Conservation (phyloP, 2,329 filamentous ascomycete genomes). For the Berkeleyomyces rouxiae region DNA sequence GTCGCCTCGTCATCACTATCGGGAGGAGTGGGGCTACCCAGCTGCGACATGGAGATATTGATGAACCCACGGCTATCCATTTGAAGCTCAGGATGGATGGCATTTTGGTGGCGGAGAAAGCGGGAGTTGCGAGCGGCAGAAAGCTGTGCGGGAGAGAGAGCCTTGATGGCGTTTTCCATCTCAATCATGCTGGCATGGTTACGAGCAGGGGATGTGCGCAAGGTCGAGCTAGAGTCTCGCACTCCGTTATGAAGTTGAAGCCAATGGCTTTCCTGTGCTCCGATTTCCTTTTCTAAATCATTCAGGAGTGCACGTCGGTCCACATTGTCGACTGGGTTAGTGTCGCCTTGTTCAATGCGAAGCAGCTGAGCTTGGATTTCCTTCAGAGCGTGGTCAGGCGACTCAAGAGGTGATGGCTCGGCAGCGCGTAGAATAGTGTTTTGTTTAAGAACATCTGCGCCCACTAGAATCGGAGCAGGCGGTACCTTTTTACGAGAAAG, state of each 20-base stretch:
- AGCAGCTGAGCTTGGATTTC: constrained; percentile 36
- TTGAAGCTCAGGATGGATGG: constrained; percentile 8
- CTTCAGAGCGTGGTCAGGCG: constrained; percentile 31
- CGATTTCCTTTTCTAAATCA: constrained; percentile 46
- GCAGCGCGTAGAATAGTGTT: constrained; percentile 29
- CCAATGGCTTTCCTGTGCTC: constrained; percentile 42
- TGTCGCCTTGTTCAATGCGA: constrained; percentile 25
- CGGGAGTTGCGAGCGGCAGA: constrained; percentile 4
- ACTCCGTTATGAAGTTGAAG: constrained; percentile 37
- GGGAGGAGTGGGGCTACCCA: constrained; percentile 37
- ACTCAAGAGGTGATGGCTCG: constrained; percentile 36
- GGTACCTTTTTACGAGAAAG: constrained; percentile 36
- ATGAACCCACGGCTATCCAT: constrained; percentile 4
- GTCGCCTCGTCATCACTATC: constrained; percentile 27
- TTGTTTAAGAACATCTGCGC: constrained; percentile 23
- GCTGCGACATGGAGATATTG: constrained; percentile 18
- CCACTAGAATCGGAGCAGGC: constrained; percentile 38
- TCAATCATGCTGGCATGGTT: background rate
- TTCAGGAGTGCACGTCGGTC: constrained; percentile 29
- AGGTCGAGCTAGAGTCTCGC: constrained; percentile 34
- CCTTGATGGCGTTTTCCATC: background rate
- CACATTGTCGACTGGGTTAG: background rate
- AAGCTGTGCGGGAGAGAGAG: constrained; percentile 3
- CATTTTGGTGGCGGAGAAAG: constrained; percentile 4
- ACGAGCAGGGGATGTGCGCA: constrained; percentile 20